Conservation (phyloP, 2,329 filamentous ascomycete genomes). For the Aspergillus nomiae region DNA sequence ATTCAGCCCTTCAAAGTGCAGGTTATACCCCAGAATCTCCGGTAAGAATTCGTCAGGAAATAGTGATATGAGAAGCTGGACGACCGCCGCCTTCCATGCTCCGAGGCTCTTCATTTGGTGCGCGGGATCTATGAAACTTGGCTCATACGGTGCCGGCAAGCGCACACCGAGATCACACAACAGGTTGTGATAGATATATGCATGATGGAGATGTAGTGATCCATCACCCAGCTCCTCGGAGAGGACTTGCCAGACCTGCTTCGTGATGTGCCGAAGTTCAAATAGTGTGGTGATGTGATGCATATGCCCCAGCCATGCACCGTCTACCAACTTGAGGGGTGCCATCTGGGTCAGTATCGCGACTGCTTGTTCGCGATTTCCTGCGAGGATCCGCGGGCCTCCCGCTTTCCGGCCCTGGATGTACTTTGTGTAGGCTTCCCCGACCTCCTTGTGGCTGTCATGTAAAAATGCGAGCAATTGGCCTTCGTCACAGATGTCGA, state of each 20-base stretch:
- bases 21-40: constrained; percentile 55
- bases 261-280: constrained; percentile 39
- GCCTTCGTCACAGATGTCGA: neutral
- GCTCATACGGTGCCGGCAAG: constrained; percentile 34
- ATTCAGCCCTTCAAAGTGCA: constrained; percentile 50
- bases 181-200: constrained; percentile 38
- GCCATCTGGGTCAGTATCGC: constrained; percentile 38
- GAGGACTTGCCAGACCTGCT: constrained; percentile 52
- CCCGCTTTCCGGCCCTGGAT: neutral
- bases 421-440: neutral
- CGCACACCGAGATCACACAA: constrained; percentile 32
- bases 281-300: constrained; percentile 50
- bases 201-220: constrained; percentile 50
- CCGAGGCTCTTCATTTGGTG: constrained; percentile 6
- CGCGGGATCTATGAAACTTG: constrained; percentile 27
- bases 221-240: constrained; percentile 56
- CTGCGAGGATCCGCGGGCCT: neutral
- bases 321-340: constrained; percentile 52
- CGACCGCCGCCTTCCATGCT: constrained; percentile 48
- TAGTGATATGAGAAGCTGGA: constrained; percentile 51
- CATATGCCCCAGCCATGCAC: constrained; percentile 52
- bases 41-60: constrained; percentile 54
- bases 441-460: neutral
- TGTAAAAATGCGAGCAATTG: neutral
- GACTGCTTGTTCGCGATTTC: constrained; percentile 41